Evolutionary conservation across 805 yeast species (phyloP).

Genomic region (Cyberlindnera xylosilytica): DNA sequence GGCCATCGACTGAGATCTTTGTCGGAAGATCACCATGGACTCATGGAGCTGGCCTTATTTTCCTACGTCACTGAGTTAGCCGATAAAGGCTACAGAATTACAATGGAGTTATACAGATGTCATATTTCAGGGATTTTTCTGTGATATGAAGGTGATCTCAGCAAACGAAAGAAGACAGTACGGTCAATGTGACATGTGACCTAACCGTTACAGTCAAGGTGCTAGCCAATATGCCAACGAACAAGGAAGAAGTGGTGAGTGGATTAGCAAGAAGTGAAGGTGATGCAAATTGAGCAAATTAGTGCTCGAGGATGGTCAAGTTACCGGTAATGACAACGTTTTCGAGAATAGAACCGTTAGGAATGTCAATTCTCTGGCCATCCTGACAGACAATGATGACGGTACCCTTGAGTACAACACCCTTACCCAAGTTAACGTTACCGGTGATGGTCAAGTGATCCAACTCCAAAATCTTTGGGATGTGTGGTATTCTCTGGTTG

Average conservation of each 20-base stretch:
- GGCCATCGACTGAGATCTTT: background rate
- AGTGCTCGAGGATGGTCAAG: conserved; percentile 91
- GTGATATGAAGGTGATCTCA: no score
- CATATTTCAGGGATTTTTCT: no score
- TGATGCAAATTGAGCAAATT: background rate
- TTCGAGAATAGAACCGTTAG: conserved; percentile 92
- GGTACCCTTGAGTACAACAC: conserved; percentile 91
- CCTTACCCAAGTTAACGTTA: conserved; percentile 87
- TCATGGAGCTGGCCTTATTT: no score
- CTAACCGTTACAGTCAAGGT: no score
- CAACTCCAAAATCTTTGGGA: conserved; percentile 93
- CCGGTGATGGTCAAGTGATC: conserved; percentile 98
- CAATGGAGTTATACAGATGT: no score
- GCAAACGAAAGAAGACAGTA: no score
- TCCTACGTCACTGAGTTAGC: no score
- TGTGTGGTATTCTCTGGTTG: conserved; percentile 86
- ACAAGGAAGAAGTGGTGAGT: no score
- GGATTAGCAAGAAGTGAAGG: background rate
- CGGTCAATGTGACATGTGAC: no score
- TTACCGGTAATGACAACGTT: conserved; percentile 97
- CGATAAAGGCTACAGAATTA: no score
- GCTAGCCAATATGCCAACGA: no score
- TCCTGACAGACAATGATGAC: conserved; percentile 97
- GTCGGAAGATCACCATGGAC: no score
- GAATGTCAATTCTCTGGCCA: conserved; percentile 95